phyloP scores from a whole-genome alignment of 2,329 filamentous ascomycete species.

The Coniella lustricola region DNA sequence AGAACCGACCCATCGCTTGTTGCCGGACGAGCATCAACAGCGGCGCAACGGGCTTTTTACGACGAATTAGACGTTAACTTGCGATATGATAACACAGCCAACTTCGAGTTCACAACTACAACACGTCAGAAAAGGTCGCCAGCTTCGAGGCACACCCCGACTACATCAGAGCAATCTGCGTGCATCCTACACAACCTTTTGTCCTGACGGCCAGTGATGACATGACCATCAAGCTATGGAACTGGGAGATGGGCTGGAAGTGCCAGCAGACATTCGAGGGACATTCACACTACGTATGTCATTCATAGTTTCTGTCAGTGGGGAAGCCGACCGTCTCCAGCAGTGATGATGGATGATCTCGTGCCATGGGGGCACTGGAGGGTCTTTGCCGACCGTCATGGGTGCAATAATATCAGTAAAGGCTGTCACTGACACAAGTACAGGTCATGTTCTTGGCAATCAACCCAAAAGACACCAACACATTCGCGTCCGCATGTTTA shows the following conservation, averaged over 20 bases:
- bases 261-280: constrained; percentile 71
- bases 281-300: constrained; percentile 68
- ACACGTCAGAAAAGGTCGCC: constrained; percentile 97
- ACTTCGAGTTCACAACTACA: constrained; percentile 93
- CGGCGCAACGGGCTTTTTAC: neutral
- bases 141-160: constrained; percentile 96
- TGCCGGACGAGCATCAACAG: constrained; percentile 25
- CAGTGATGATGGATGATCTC: no score
- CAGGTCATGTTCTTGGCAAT: constrained; percentile 87
- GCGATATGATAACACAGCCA: constrained; percentile 62
- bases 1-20: constrained; percentile 5
- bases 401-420: neutral
- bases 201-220: constrained; percentile 95
- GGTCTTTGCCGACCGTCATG: neutral
- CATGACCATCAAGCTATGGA: constrained; percentile 98
- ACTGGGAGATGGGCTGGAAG: constrained; percentile 98
- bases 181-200: constrained; percentile 93
- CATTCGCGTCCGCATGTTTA: constrained; percentile 84
- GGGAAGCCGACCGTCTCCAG: neutral
- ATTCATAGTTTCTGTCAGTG: neutral
- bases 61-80: constrained; percentile 24
- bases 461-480: constrained; percentile 96
- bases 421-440: neutral
- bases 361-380: constrained; percentile 4
- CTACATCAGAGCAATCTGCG: constrained; percentile 93